Base-by-base conservation (phyloP, 257 asterid genomes). In the Nicotiana benthamiana region DNA sequence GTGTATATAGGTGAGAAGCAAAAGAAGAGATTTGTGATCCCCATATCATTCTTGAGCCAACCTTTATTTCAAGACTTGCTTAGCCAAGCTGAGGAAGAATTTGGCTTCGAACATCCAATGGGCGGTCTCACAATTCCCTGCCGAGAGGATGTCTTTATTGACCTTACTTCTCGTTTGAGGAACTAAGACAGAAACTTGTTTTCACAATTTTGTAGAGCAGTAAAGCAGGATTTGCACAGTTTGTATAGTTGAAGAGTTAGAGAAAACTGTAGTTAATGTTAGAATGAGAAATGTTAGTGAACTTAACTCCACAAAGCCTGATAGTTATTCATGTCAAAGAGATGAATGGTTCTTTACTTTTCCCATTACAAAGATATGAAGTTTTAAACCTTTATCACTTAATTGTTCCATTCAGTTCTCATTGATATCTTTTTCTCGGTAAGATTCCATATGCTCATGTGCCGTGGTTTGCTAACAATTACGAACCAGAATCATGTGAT, bases 41-140 rank as follows among this genome's bases (percentile, higher is more conserved):
- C 56, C 0, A 20, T 68, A 40, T 68, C 56, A 68, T 40, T n/a
- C 76, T 68, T 40, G 76, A 40, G n/a, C 1, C 76, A 40, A 2
- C 56, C 32, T 10, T 18, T 5, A 36, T 68, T 36, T 68, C 76
- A 68, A 68, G n/a, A 40, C n/a, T 68, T 68, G 76, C 56, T 68
- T 10, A 11, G 76, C 40, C 76, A 68, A 68, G 76, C 76, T 10
- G 76, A 68, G 11, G 76, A 68, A 36, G 76, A 68, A 68, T 68
- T 68, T 11, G 76, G 76, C n/a, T 68, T 68, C 12, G 56, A 40
- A 20, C 76, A 68, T 36, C 32, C 76, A 40, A 68, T 40, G 76
- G 56, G 56, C 11, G 56, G 76, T 40, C n/a, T 68, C 76, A 89
- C 91, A 2, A 89, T 89, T 18, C 93, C 94, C 1, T 90, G 93